Percentiles rank a stretch among this genome's conserved stretches.
Conservation (phyloP, 2,329 filamentous ascomycete genomes). For the Aureobasidium sp. region DNA sequence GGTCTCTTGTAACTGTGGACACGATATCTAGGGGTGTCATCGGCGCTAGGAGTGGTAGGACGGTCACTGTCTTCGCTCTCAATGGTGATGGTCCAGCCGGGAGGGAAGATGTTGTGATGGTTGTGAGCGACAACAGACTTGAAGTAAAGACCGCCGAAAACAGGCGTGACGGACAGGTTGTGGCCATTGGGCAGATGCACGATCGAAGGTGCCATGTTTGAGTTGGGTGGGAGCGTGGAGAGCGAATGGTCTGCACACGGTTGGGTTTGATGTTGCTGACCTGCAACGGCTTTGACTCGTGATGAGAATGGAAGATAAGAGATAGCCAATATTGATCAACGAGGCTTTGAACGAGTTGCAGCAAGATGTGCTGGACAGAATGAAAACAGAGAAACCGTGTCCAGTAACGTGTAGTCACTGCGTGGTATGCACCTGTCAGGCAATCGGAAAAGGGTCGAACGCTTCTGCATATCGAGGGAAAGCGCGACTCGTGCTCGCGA, state of each 20-base stretch:
- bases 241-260: not conserved
- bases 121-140: constrained; percentile 67
- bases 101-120: constrained; percentile 63
- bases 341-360: too few relatives aligned
- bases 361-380: not conserved
- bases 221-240: not conserved
- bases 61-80: constrained; percentile 53
- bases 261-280: not conserved
- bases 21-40: constrained; percentile 28
- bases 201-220: constrained; percentile 28
- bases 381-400: not conserved
- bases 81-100: constrained; percentile 84
- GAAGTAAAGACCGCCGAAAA: constrained; percentile 89
- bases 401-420: not conserved
- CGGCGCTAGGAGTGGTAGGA: constrained; percentile 11
- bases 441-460: not conserved
- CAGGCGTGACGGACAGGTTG: constrained; percentile 67
- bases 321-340: not conserved
- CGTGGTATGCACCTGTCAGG: not conserved
- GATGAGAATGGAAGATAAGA: not conserved
- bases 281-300: not conserved
- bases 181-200: constrained; percentile 82
- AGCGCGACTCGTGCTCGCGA: not conserved
- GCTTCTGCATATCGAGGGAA: not conserved
- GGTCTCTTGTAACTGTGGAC: constrained; percentile 62